Conservation (phyloP, 768 basidiomycete genomes). For the Hygrophoropsis aurantiaca region DNA sequence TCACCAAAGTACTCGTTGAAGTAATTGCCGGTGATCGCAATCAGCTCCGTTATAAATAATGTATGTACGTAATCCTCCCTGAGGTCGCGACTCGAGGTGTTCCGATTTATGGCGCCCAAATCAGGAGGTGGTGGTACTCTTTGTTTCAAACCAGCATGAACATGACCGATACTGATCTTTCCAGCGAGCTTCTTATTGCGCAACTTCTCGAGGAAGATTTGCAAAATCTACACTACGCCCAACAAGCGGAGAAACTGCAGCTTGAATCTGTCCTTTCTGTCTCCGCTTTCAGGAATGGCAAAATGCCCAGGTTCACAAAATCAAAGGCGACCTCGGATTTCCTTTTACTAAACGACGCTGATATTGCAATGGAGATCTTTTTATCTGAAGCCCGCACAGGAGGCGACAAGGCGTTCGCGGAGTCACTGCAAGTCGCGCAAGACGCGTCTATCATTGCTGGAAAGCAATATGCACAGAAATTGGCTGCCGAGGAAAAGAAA, state of each 20-base stretch:
- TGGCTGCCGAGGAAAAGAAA: conserved; percentile 39
- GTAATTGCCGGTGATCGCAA: no score
- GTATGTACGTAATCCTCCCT: no score
- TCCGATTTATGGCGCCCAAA: no score
- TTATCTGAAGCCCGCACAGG: conserved; percentile 25
- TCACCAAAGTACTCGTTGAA: no score
- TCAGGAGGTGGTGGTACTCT: no score
- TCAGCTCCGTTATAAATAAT: no score
- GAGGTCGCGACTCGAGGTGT: no score
- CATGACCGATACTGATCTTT: conserved; percentile 18
- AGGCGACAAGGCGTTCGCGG: conserved; percentile 33
- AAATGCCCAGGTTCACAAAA: conserved; percentile 19
- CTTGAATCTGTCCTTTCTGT: conserved; percentile 27
- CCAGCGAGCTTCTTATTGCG: conserved; percentile 33
- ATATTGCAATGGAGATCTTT: conserved; percentile 27
- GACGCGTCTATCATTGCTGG: conserved; percentile 24
- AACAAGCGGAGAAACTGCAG: conserved; percentile 34
- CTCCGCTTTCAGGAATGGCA: conserved; percentile 19
- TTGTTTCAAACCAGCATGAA: no score
- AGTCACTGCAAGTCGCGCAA: conserved; percentile 28
- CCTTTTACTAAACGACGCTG: conserved; percentile 14
- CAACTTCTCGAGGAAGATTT: conserved; percentile 35
- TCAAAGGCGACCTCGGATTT: no score
- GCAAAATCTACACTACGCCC: conserved; percentile 15
- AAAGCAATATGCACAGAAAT: conserved; percentile 34